Evolutionary conservation across 371 early-diverging fungal genomes (phyloP).

Genomic region (Blastocladiella emersonii): DNA sequence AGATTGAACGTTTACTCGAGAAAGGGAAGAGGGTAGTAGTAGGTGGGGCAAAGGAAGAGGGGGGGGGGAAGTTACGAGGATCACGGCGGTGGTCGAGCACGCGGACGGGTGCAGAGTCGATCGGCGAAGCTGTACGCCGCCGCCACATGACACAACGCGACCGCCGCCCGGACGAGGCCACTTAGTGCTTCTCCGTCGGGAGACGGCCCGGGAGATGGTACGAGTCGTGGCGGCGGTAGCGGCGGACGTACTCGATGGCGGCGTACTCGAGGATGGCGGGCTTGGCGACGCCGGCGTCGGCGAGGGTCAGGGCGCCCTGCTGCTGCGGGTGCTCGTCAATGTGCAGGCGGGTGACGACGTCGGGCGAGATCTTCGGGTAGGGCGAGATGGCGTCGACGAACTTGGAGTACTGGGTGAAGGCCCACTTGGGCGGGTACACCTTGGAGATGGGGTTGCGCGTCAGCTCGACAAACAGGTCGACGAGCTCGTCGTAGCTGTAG

Average conservation of each 20-base stretch:
- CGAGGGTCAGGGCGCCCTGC: background rate
- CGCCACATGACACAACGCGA: no score
- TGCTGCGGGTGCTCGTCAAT: background rate
- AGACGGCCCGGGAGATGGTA: background rate
- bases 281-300: background rate
- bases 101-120: no score
- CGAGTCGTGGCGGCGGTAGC: background rate
- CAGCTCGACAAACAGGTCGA: constrained; percentile 1
- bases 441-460: constrained; percentile 1
- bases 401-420: background rate
- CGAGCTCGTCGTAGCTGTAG: background rate
- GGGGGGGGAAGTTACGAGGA: no score
- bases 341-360: background rate
- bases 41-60: no score
- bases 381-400: constrained; percentile 1
- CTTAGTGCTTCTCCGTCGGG: background rate
- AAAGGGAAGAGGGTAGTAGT: no score
- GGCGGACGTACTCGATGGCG: background rate
- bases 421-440: background rate
- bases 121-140: no score
- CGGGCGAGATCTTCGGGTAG: background rate
- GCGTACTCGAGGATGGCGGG: background rate
- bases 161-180: no score
- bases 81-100: no score
- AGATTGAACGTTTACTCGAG: no score